These are phyloP conservation scores for Ophiocordyceps sinensis DNA, from an alignment of 2,329 filamentous ascomycete species.

Conservation along the genomic window DNA sequence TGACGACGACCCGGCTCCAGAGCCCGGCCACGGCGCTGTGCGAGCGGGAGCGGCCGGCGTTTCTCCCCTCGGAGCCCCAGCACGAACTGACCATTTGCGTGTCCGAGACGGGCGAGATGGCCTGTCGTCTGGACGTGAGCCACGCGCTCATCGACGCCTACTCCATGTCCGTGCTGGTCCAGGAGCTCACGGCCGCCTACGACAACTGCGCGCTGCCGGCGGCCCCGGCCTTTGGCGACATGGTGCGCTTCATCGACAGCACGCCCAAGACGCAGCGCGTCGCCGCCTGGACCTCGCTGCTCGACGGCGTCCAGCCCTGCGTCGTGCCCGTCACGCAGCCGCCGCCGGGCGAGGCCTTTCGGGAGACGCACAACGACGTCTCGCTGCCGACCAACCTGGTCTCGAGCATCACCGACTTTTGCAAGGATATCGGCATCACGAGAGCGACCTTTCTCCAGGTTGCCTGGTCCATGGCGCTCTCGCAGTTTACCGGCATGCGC, in stretches of 20 bases:
- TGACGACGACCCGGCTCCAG: neutral
- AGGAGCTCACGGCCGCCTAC: slow-evolving; percentile 14
- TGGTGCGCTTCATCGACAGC: slow-evolving; percentile 1
- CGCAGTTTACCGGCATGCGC: slow-evolving; percentile 27
- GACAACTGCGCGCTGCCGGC: slow-evolving; percentile 3
- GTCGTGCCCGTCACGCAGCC: slow-evolving; percentile 1
- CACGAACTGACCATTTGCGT: slow-evolving; percentile 5
- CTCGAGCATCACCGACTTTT: slow-evolving; percentile 12
- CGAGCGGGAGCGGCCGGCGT: neutral
- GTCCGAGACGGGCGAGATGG: slow-evolving; percentile 5
- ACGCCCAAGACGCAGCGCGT: slow-evolving; percentile 1
- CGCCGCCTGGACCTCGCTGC: slow-evolving; percentile 4
- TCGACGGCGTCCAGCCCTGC: slow-evolving; percentile 3
- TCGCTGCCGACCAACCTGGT: neutral
- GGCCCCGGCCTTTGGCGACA: neutral
- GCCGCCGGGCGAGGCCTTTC: neutral
- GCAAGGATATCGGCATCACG: slow-evolving; percentile 25
- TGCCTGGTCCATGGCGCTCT: slow-evolving; percentile 35
- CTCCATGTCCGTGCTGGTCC: slow-evolving; percentile 13
- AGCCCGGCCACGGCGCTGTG: neutral
- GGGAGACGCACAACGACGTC: neutral
- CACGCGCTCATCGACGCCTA: slow-evolving; percentile 16
- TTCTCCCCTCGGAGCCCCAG: slow-evolving; percentile 1
- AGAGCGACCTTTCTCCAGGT: slow-evolving; percentile 34
- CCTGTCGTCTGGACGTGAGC: slow-evolving; percentile 15